A percentile compares a stretch with the other conserved stretches of the same genome.
Conservation (phyloP, 768 basidiomycete genomes). For the Hygrophorus pudorinus region DNA sequence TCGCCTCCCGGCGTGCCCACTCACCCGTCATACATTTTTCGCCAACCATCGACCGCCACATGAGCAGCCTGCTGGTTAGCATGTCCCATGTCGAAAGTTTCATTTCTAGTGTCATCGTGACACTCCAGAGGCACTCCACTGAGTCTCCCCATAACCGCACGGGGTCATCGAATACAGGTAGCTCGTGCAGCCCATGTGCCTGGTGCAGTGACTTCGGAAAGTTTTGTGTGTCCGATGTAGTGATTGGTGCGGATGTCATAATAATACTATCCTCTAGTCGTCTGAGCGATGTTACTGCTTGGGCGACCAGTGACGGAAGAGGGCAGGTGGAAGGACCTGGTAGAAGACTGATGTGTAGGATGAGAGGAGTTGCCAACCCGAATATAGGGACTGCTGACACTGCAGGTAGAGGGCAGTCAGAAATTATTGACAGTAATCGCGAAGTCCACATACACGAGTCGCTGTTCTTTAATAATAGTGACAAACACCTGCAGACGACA, state of each 20-base stretch:
- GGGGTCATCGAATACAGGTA: conserved; percentile 15
- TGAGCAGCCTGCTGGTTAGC: conserved; percentile 42
- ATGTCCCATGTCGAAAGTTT: conserved; percentile 34
- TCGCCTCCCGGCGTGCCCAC: conserved; percentile 40
- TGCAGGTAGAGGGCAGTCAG: conserved; percentile 6
- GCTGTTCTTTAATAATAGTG: conserved; percentile 24
- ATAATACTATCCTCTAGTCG: conserved; percentile 16
- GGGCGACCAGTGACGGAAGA: conserved; percentile 22
- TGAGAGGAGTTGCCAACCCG: conserved; percentile 16
- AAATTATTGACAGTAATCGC: conserved; percentile 7
- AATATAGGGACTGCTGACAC: conserved; percentile 8
- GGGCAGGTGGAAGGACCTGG: conserved; percentile 15
- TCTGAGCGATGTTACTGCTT: conserved; percentile 18
- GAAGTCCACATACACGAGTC: conserved; percentile 17
- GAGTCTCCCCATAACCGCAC: conserved; percentile 37
- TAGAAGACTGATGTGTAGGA: conserved; percentile 28
- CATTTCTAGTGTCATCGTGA: conserved; percentile 30
- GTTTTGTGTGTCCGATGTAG: conserved; percentile 7
- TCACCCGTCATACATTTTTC: conserved; percentile 31
- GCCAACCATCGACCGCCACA: conserved; percentile 44
- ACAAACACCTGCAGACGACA: conserved; percentile 44
- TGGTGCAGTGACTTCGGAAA: background rate
- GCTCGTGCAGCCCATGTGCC: conserved; percentile 27
- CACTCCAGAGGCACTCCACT: conserved; percentile 50
- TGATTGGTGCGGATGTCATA: conserved; percentile 2